These are phyloP conservation scores for Linnemannia elongata DNA, from an alignment of 192 early-diverging fungal genomes.

Conservation along the genomic window DNA sequence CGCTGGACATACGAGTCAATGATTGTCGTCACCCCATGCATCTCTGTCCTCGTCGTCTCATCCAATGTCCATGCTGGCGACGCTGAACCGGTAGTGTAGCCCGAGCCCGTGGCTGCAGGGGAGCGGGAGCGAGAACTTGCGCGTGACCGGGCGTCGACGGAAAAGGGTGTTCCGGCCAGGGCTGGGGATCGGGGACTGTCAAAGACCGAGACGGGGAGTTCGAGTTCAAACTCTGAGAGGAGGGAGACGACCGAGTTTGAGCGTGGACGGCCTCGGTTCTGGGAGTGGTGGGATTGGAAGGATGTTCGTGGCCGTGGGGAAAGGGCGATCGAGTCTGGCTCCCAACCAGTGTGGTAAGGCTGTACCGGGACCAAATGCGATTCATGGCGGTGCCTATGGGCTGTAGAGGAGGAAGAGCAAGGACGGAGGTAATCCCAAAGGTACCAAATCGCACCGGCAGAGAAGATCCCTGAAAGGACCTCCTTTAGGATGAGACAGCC, in stretches of 20 bases:
- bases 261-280: background rate
- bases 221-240: background rate
- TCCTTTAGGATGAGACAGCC: background rate
- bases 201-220: background rate
- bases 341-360: background rate
- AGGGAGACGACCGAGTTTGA: background rate
- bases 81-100: background rate
- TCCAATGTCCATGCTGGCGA: background rate
- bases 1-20: slow-evolving; percentile 1
- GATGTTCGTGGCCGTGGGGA: background rate
- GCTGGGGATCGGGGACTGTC: background rate
- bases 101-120: background rate
- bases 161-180: background rate
- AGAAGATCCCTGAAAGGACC: background rate
- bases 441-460: background rate
- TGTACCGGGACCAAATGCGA: background rate
- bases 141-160: background rate
- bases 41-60: background rate
- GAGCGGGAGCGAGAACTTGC: background rate
- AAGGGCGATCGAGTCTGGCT: background rate
- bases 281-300: slow-evolving; percentile 3
- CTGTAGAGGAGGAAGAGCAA: background rate
- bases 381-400: background rate
- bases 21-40: background rate
- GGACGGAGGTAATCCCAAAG: background rate